These are phyloP conservation scores for Diplotaxis tenuifolia DNA, from an alignment of 345 rosid species.

Conservation along the genomic window DNA sequence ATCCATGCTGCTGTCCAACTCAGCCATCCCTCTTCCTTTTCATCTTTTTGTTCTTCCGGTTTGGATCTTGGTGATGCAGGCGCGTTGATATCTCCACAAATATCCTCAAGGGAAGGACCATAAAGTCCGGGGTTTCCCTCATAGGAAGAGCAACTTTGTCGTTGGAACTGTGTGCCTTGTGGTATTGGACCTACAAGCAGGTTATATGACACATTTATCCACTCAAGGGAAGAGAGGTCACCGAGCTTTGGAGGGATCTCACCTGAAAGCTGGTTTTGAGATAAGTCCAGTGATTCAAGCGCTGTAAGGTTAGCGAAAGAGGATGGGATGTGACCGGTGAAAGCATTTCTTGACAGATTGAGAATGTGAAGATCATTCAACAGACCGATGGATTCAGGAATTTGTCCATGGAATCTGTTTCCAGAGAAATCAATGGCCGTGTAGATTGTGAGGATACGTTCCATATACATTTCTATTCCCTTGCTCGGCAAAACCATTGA, in stretches of 20 bases:
- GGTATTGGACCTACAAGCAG: background rate
- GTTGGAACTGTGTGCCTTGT: background rate
- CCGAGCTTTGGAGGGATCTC: background rate
- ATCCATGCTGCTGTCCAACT: constrained; percentile 9
- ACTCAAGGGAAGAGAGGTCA: background rate
- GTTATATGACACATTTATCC: background rate
- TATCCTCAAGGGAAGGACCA: constrained; percentile 5
- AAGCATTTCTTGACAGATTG: too few species aligned
- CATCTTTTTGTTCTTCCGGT: background rate
- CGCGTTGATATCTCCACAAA: background rate
- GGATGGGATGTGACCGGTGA: background rate
- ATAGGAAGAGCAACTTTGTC: background rate
- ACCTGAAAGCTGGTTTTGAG: constrained; percentile 3
- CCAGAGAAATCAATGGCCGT: constrained; percentile 1
- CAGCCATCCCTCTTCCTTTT: background rate
- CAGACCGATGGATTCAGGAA: background rate
- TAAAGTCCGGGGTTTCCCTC: background rate
- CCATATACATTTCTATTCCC: too few species aligned
- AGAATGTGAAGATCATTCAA: constrained; percentile 6
- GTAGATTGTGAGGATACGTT: too few species aligned
- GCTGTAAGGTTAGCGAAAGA: background rate
- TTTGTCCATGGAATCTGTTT: background rate
- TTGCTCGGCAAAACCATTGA: too few species aligned
- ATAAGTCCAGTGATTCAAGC: background rate
- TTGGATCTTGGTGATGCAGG: background rate